phyloP scores from a whole-genome alignment of 495 filamentous ascomycete genomes.

The Platismatia glauca region DNA sequence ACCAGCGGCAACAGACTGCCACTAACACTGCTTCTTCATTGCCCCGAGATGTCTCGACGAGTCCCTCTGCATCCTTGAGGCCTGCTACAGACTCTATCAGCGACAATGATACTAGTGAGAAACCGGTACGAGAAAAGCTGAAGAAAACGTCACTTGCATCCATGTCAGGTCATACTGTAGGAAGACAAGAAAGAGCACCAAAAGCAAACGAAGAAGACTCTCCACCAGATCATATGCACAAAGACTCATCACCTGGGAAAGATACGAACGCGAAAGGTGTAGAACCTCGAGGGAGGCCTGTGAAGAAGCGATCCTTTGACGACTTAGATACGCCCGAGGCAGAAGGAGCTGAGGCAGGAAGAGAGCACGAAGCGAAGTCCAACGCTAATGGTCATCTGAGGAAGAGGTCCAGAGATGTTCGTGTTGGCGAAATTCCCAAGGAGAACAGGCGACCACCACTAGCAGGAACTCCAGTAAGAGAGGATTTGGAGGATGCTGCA shows the following conservation, averaged over 20 bases:
- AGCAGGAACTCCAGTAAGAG: slow-evolving; percentile 22
- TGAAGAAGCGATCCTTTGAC: slow-evolving; percentile 50
- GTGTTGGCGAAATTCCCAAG: slow-evolving; percentile 16
- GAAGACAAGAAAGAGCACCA: slow-evolving; percentile 16
- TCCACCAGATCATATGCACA: not conserved
- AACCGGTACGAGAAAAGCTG: slow-evolving; percentile 52
- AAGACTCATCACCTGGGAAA: slow-evolving; percentile 8
- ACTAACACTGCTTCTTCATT: not conserved
- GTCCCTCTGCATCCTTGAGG: not conserved
- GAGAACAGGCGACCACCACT: slow-evolving; percentile 7
- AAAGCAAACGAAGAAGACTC: slow-evolving; percentile 18
- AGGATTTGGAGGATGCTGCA: slow-evolving; percentile 4
- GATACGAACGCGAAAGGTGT: not conserved
- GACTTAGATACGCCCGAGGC: slow-evolving; percentile 7
- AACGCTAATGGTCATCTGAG: slow-evolving; percentile 26
- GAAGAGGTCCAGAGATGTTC: slow-evolving; percentile 42
- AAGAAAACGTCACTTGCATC: slow-evolving; percentile 51
- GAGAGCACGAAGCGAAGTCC: slow-evolving; percentile 4
- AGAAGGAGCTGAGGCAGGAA: not conserved
- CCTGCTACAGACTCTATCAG: slow-evolving; percentile 20
- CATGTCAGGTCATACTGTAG: slow-evolving; percentile 20
- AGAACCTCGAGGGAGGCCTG: slow-evolving; percentile 32
- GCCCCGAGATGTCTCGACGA: not conserved
- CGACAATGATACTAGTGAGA: slow-evolving; percentile 45
- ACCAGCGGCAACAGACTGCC: not conserved